A percentile compares a stretch with the other conserved stretches of the same genome.
Evolutionary conservation across 1,139 yeast genomes (phyloP).

Genomic region (Pichia sp.): DNA sequence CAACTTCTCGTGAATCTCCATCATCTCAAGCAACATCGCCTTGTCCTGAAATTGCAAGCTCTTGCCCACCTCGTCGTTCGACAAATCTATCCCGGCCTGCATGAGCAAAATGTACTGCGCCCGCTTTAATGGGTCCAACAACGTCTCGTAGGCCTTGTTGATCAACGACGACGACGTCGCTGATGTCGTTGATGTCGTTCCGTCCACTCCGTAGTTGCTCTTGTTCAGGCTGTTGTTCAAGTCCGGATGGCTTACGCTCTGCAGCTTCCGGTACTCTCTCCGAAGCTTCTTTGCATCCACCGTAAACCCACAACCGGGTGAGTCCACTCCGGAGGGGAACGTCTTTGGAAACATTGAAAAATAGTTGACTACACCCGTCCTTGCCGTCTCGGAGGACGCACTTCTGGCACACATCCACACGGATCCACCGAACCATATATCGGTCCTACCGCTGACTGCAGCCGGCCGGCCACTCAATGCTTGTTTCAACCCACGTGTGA

Average conservation of each 20-base stretch:
- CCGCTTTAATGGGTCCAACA: conserved; percentile 67
- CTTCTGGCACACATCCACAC: neutral
- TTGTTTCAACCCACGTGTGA: neutral
- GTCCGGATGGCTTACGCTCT: conserved; percentile 81
- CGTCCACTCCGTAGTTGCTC: conserved; percentile 30
- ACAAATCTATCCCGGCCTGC: conserved; percentile 42
- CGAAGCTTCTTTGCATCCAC: conserved; percentile 55
- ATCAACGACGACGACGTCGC: conserved; percentile 49
- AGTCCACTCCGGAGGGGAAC: conserved; percentile 59
- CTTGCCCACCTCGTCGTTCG: conserved; percentile 34
- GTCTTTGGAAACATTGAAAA: conserved; percentile 72
- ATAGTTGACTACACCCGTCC: conserved; percentile 15
- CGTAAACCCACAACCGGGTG: conserved; percentile 59
- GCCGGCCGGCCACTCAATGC: neutral
- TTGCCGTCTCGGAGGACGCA: neutral
- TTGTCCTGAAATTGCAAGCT: conserved; percentile 42
- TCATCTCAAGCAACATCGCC: conserved; percentile 43
- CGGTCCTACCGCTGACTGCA: neutral
- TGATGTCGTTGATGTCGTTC: too few relatives aligned
- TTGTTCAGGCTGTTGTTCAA: conserved; percentile 37
- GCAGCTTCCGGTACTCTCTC: conserved; percentile 70
- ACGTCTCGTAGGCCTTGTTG: conserved; percentile 71
- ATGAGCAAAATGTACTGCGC: conserved; percentile 52
- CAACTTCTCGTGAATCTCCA: conserved; percentile 54
- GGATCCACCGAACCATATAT: neutral